Evolutionary conservation across 2,329 filamentous ascomycete genomes (phyloP).

Genomic region (Grosmannia huntii): DNA sequence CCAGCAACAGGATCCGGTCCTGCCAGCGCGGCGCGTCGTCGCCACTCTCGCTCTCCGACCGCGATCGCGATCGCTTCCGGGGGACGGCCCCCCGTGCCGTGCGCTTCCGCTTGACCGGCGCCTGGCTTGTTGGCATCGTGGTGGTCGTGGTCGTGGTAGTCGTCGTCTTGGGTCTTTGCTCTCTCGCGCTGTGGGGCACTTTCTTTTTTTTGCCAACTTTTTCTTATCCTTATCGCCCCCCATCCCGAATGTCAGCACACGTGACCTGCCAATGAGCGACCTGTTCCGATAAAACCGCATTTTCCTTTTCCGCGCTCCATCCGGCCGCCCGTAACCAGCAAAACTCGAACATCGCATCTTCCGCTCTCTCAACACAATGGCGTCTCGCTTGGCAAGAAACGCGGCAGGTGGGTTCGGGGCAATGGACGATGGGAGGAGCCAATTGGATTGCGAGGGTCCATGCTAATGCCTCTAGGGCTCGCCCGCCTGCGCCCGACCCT

Average conservation of each 20-base stretch:
- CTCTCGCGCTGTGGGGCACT: background rate
- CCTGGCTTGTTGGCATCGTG: constrained; percentile 4
- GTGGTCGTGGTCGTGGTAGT: too few relatives aligned
- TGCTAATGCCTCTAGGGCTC: too few relatives aligned
- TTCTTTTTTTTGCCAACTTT: background rate
- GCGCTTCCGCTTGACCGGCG: constrained; percentile 38
- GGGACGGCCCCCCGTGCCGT: constrained; percentile 27
- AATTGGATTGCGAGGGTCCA: too few relatives aligned
- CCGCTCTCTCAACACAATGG: constrained; percentile 67
- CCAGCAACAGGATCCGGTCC: constrained; percentile 59
- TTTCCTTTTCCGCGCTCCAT: constrained; percentile 13
- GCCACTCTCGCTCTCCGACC: constrained; percentile 28
- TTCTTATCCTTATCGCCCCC: constrained; percentile 1
- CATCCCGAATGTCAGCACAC: background rate
- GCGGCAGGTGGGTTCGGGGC: constrained; percentile 66
- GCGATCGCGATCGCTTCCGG: constrained; percentile 38
- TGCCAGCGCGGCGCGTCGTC: constrained; percentile 35
- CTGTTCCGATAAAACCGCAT: constrained; percentile 32
- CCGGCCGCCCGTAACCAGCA: constrained; percentile 6
- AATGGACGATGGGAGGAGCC: background rate
- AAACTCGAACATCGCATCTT: background rate
- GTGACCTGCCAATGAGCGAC: constrained; percentile 10
- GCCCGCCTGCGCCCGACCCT: constrained; percentile 11
- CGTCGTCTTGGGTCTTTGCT: background rate
- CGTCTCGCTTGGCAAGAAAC: constrained; percentile 92